These are phyloP conservation scores for Scalesia atractyloides DNA, from an alignment of 129 eudicot species.

Conservation along the genomic window DNA sequence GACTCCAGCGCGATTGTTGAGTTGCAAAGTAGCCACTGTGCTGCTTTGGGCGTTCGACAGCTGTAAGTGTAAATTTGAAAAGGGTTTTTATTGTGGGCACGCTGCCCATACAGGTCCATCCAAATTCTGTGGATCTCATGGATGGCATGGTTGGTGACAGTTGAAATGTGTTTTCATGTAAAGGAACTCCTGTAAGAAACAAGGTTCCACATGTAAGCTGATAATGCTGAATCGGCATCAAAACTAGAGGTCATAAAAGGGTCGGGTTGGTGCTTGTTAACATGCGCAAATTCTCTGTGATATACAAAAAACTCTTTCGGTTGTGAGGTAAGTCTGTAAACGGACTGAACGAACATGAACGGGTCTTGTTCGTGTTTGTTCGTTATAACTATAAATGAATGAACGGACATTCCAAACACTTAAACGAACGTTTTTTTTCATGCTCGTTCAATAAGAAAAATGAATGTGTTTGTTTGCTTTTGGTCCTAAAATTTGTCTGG, in stretches of 20 bases:
- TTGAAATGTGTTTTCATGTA: slow-evolving; percentile 4
- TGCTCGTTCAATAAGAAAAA: too few relatives aligned
- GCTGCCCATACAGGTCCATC: slow-evolving; percentile 41
- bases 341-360: too few relatives aligned
- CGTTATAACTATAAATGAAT: too few relatives aligned
- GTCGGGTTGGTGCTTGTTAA: not conserved
- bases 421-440: too few relatives aligned
- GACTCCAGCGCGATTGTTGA: slow-evolving; percentile 48
- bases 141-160: slow-evolving; percentile 52
- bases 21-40: slow-evolving; percentile 38
- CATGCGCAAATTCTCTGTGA: not conserved
- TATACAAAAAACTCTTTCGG: not conserved
- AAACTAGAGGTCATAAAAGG: not conserved
- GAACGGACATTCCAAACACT: too few relatives aligned
- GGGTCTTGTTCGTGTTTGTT: too few relatives aligned
- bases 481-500: too few relatives aligned
- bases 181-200: slow-evolving; percentile 6
- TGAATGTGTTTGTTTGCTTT: too few relatives aligned
- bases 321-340: not conserved
- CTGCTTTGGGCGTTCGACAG: not conserved
- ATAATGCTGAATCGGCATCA: not conserved
- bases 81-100: not conserved
- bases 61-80: not conserved
- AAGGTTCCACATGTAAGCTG: not conserved
- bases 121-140: slow-evolving; percentile 34